Evolutionary conservation across 108 stramenopile genomes (phyloP), one percentile per base, ranked within the genome.

Genomic region (Ochromonas danica): DNA sequence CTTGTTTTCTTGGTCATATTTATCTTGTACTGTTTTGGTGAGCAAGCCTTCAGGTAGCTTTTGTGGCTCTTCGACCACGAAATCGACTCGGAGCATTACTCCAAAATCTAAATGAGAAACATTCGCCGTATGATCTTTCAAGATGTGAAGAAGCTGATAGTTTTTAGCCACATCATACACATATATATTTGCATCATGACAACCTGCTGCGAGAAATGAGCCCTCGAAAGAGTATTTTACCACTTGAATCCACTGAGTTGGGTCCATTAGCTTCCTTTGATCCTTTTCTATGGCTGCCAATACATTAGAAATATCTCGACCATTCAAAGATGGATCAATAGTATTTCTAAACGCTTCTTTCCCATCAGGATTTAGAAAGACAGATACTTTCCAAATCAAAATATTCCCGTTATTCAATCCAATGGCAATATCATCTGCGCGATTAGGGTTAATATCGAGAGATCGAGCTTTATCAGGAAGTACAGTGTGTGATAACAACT

Each of bases 141-240:
- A 57, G 17, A 17, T 57, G 51, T 17, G 22, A 22, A 57, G 51
- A 10, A 57, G 22, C 51, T 10, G 51, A 22, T 22, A 57, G 51
- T 22, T 17, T 22, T 57, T 57, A 10, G 10, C 22, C 51, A 17
- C 79, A 43, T 41, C 40, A 45, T 71, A 77, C 28, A 84, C 2
- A 70, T 84, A 71, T 35, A 84, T 36, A 79, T 27, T 38, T 33
- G 61, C 43, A 78, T 84, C 83, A 57, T 84, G 72, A 0, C 43
- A 77, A 0, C 83, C 71, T 35, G 71, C 51, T 40, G 83, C 83
- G 0, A 84, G 67, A 35, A 84, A 39, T 17, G 40, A 40, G n/a
- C 80, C 83, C 30, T 74, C 22, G 22, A 79, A 65, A 1, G 71
- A 77, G 71, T 80, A 84, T 14, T 75, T 72, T 30, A 80, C 30